These are phyloP conservation scores for Dentipellis fragilis DNA, from an alignment of 768 basidiomycete genomes.

Conservation along the genomic window DNA sequence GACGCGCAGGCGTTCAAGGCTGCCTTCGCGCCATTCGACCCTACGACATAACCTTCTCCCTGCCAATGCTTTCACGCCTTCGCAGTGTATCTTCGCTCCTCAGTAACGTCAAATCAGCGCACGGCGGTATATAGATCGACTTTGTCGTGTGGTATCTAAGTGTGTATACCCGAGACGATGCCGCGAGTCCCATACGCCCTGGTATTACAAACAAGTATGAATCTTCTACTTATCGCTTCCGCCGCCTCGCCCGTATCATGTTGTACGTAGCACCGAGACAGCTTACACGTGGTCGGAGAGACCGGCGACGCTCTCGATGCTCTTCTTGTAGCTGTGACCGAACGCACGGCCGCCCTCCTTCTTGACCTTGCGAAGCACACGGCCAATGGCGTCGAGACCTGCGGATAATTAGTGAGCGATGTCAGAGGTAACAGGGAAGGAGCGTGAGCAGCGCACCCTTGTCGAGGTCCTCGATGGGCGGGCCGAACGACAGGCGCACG, in stretches of 20 bases:
- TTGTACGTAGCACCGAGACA: background rate
- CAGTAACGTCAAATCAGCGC: no score
- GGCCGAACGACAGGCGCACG: slow-evolving; percentile 80
- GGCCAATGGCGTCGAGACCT: slow-evolving; percentile 81
- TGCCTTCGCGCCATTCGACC: slow-evolving; percentile 71
- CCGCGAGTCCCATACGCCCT: no score
- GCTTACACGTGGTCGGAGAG: background rate
- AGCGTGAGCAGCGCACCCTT: slow-evolving; percentile 35
- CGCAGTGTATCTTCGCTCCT: no score
- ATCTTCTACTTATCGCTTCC: no score
- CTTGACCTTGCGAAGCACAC: slow-evolving; percentile 63
- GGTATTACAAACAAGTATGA: no score
- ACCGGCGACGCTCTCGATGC: slow-evolving; percentile 24
- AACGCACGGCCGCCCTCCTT: slow-evolving; percentile 49
- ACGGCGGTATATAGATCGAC: no score
- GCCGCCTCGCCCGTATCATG: no score
- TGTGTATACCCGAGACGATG: no score
- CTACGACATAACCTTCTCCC: slow-evolving; percentile 20
- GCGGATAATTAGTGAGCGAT: background rate
- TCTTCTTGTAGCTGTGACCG: slow-evolving; percentile 65
- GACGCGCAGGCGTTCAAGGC: slow-evolving; percentile 80
- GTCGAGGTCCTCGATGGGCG: slow-evolving; percentile 70
- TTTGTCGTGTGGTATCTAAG: no score
- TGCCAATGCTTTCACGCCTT: no score
- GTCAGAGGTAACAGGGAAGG: no score